Base-by-base conservation (phyloP, 805 yeast genomes). In the Cyberlindnera mrakii region DNA sequence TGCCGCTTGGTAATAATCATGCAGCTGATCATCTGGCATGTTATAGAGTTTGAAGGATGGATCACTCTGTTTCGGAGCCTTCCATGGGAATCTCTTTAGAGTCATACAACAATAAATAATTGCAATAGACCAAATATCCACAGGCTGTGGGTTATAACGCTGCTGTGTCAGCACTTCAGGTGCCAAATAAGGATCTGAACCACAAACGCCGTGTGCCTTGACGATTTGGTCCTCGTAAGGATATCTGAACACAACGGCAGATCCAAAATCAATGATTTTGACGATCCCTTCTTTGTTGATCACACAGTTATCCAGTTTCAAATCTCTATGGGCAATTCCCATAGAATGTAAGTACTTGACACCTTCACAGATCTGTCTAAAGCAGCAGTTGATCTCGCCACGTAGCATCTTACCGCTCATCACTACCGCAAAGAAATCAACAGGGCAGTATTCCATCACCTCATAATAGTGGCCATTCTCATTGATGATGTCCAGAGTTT, bases 41-140 rank as follows among this genome's bases (percentile, higher is more conserved):
- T 80, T 75, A 56, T 75, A 85, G 29, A 85, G 65, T 51, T 73
- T 75, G 61, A 78, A 85, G 53, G 88, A 81, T 49, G 82, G 80
- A 61, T 85, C 95, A 30, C 77, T 62, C 15, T 67, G 68, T 51
- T 75, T 77, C 11, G 95, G 95, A 2, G 82, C 85, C 60, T 85
- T 85, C 95, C 95, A 85, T 3, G 95, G 95, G 59, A 85, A 85
- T 57, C 90, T 74, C 63, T 85, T 81, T 47, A 85, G 67, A 51
- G 87, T 82, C 91, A 85, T 85, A 65, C 95, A 85, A 63, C 95
- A 85, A 58, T 81, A 85, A 23, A 85, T 85, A 30, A 85, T 85
- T 17, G 87, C 95, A 37, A 84, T 70, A 6, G 93, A 84, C 95
- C 95, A 85, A 29, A 85, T 74, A 64, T 85, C 95, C 25, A 83